Conservation (phyloP, 1,139 yeast species). For the Candida neerlandica region DNA sequence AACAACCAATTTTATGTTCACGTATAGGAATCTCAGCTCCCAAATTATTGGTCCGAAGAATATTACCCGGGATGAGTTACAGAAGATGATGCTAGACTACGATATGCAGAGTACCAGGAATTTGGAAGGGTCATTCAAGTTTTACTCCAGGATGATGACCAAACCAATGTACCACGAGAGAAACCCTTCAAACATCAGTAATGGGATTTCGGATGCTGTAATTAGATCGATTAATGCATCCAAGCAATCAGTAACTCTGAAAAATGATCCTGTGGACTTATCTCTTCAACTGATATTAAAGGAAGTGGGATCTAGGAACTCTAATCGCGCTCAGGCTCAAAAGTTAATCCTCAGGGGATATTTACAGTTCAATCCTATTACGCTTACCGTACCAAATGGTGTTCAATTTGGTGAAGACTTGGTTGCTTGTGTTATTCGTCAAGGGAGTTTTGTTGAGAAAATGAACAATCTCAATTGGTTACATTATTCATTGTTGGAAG, state of each 20-base stretch:
- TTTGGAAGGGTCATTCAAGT: slow-evolving; percentile 18
- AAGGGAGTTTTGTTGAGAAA: slow-evolving; percentile 31
- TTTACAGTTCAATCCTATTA: no score
- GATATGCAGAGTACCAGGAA: slow-evolving; percentile 17
- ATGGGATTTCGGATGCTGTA: not conserved
- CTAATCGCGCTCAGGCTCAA: no score
- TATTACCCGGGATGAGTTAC: slow-evolving; percentile 21
- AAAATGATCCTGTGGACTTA: not conserved
- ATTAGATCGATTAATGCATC: not conserved
- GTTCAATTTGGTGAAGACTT: slow-evolving; percentile 28
- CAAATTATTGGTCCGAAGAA: not conserved
- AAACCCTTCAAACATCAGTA: not conserved
- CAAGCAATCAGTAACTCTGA: not conserved
- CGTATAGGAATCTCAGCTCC: not conserved
- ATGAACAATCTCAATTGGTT: slow-evolving; percentile 35
- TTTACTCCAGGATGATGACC: slow-evolving; percentile 6
- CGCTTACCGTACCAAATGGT: slow-evolving; percentile 6
- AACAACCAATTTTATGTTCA: not conserved
- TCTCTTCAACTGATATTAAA: no score
- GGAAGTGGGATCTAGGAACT: no score
- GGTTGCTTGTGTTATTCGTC: slow-evolving; percentile 33
- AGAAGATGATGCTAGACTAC: slow-evolving; percentile 24
- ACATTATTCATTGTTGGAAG: slow-evolving; percentile 18
- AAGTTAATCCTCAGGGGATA: no score
- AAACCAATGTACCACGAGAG: not conserved